Percentiles rank a stretch among this genome's conserved stretches.
phyloP scores from a whole-genome alignment of 2,329 filamentous ascomycete species.

The Cladosporium oxysporum region DNA sequence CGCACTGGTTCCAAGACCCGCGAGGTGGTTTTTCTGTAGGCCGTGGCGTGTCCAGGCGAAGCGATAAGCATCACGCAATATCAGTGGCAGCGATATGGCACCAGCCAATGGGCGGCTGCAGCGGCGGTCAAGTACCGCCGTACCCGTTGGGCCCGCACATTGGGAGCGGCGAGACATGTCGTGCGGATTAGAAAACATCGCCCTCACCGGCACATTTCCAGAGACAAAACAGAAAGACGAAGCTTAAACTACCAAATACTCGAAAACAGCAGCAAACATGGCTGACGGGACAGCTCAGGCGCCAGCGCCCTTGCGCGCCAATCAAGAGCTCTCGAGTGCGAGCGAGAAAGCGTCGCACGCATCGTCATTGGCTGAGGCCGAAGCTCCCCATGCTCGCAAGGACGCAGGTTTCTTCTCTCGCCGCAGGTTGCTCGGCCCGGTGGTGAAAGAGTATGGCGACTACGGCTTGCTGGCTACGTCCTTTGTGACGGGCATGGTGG shows the following conservation, averaged over 20 bases:
- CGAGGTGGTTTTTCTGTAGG: not conserved
- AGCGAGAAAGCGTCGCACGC: slow-evolving; percentile 14
- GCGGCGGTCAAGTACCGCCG: slow-evolving; percentile 8
- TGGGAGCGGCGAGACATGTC: not conserved
- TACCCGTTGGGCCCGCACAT: slow-evolving; percentile 10
- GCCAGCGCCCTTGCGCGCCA: slow-evolving; percentile 8
- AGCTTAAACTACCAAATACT: not conserved
- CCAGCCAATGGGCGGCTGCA: not conserved
- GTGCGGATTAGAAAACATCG: not conserved
- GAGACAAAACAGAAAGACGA: not conserved
- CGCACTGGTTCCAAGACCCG: not conserved
- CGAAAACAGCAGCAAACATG: not conserved
- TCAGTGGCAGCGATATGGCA: not conserved
- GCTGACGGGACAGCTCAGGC: not conserved
- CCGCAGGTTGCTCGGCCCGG: slow-evolving; percentile 31
- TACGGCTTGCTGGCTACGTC: slow-evolving; percentile 44
- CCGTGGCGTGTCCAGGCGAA: not conserved
- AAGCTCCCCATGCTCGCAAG: slow-evolving; percentile 12
- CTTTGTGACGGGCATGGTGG: slow-evolving; percentile 50
- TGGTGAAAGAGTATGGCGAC: slow-evolving; percentile 36
- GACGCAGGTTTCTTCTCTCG: slow-evolving; percentile 30
- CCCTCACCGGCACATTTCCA: not conserved
- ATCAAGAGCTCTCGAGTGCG: not conserved
- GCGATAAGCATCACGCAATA: slow-evolving; percentile 14
- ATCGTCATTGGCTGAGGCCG: slow-evolving; percentile 16